phyloP scores from a whole-genome alignment of 2,329 filamentous ascomycete species.

The Pseudocercospora fuligena region DNA sequence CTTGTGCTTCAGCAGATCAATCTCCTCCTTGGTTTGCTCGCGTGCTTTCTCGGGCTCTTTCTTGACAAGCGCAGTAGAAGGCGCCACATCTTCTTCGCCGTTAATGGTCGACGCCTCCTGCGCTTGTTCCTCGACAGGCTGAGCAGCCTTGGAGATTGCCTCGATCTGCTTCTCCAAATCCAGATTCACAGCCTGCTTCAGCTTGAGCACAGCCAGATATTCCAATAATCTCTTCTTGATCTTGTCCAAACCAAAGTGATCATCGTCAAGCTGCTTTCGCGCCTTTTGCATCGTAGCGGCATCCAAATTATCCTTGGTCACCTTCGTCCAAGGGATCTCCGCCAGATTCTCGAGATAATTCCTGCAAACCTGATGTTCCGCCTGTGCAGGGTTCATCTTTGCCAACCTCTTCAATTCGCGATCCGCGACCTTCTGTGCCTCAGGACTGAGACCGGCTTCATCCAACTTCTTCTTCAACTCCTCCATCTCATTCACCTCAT shows the following conservation, averaged over 20 bases:
- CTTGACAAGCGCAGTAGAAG: slow-evolving; percentile 41
- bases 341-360: slow-evolving; percentile 93
- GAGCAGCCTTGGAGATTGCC: slow-evolving; percentile 52
- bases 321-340: slow-evolving; percentile 88
- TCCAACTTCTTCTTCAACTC: slow-evolving; percentile 88
- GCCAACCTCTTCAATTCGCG: slow-evolving; percentile 84
- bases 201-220: slow-evolving; percentile 91
- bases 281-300: slow-evolving; percentile 77
- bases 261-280: slow-evolving; percentile 88
- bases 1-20: slow-evolving; percentile 78
- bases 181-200: slow-evolving; percentile 90
- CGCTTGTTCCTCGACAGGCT: slow-evolving; percentile 45
- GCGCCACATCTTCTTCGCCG: slow-evolving; percentile 61
- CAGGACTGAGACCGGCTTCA: slow-evolving; percentile 77
- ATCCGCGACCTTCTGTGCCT: slow-evolving; percentile 88
- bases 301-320: slow-evolving; percentile 85
- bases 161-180: slow-evolving; percentile 79
- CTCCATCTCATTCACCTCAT: slow-evolving; percentile 87
- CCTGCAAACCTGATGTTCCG: slow-evolving; percentile 90
- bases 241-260: slow-evolving; percentile 94
- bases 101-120: slow-evolving; percentile 50
- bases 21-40: slow-evolving; percentile 60
- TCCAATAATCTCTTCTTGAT: slow-evolving; percentile 96
- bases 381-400: slow-evolving; percentile 95
- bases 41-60: slow-evolving; percentile 41